Conservation (phyloP, 169 alveolate genomes). For the Plasmodium relictum region DNA sequence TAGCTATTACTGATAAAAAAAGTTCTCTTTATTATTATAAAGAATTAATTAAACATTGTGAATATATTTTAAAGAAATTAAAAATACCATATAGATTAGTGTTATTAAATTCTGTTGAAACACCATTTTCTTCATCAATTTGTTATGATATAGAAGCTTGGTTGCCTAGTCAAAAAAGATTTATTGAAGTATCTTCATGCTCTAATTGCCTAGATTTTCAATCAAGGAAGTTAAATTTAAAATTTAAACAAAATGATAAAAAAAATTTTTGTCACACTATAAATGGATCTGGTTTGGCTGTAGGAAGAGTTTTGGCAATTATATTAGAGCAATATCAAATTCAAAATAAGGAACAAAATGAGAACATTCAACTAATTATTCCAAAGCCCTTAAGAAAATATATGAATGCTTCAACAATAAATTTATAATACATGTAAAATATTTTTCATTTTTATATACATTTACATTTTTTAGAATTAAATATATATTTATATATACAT, state of each 20-base stretch:
- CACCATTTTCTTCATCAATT: conserved; percentile 79
- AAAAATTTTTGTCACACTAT: conserved; percentile 78
- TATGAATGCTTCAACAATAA: conserved; percentile 36
- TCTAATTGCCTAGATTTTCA: conserved; percentile 85
- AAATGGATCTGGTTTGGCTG: conserved; percentile 87
- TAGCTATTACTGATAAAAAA: conserved; percentile 76
- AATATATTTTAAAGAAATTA: conserved; percentile 77
- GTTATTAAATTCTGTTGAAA: conserved; percentile 79
- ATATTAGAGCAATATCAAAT: conserved; percentile 82
- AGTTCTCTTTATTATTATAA: conserved; percentile 73
- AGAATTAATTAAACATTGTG: conserved; percentile 82
- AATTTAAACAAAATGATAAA: conserved; percentile 55
- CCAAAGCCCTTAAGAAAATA: conserved; percentile 82
- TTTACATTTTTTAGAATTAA: not conserved
- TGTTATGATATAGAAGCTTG: conserved; percentile 85
- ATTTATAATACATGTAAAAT: not conserved
- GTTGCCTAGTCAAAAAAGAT: conserved; percentile 82
- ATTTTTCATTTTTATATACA: not conserved
- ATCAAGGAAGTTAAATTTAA: conserved; percentile 78
- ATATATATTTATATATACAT: conserved; percentile 1
- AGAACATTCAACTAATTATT: conserved; percentile 65
- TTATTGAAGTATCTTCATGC: conserved; percentile 85
- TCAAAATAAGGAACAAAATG: conserved; percentile 39
- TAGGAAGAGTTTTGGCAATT: conserved; percentile 86
- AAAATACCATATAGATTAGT: conserved; percentile 78